Conservation (phyloP, 257 asterid genomes). For the Echium plantagineum region DNA sequence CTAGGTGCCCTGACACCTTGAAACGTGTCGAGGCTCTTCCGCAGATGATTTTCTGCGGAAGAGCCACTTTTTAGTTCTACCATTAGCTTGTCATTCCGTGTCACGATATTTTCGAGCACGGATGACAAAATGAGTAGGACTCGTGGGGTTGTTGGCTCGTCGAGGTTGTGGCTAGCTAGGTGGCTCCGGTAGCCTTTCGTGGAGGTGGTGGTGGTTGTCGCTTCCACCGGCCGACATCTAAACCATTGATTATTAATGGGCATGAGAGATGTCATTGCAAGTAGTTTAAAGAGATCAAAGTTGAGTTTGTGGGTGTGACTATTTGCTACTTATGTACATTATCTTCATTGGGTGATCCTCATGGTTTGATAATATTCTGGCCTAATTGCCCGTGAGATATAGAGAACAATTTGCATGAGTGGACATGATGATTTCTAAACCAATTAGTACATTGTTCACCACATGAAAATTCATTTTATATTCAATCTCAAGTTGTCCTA, state of each 20-base stretch:
- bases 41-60: slow-evolving; percentile 1
- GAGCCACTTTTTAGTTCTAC: background rate
- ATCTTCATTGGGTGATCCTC: slow-evolving; percentile 14
- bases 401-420: too few relatives aligned
- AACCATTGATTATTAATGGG: slow-evolving; percentile 5
- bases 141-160: slow-evolving; percentile 42
- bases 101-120: slow-evolving; percentile 64
- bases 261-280: background rate
- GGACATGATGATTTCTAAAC: too few relatives aligned
- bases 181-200: slow-evolving; percentile 33
- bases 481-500: too few relatives aligned
- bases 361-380: background rate
- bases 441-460: too few relatives aligned
- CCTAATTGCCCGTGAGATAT: too few relatives aligned
- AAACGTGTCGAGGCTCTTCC: slow-evolving; percentile 44
- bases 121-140: slow-evolving; percentile 52
- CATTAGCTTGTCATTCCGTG: slow-evolving; percentile 49
- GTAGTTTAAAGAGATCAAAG: slow-evolving; percentile 5
- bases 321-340: slow-evolving; percentile 13
- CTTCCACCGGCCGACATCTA: slow-evolving; percentile 43
- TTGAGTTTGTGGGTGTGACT: background rate
- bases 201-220: slow-evolving; percentile 18
- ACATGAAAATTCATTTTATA: too few relatives aligned
- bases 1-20: slow-evolving; percentile 63
- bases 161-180: slow-evolving; percentile 7